Conservation (phyloP, 108 stramenopile species). For the Stephanodiscus minutulus region DNA sequence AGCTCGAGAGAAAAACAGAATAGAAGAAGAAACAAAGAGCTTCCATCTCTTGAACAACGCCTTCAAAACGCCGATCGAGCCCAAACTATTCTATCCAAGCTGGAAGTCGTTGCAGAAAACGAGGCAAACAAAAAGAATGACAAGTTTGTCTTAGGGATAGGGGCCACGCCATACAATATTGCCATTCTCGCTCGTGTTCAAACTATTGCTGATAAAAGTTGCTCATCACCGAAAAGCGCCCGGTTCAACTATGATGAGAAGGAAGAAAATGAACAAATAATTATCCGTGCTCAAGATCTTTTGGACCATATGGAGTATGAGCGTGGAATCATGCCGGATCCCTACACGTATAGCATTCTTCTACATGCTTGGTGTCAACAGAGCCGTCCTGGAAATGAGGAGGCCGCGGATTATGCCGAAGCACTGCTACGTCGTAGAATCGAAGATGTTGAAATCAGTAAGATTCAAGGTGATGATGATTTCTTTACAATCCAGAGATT, state of each 20-base stretch:
- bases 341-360: conserved; percentile 48
- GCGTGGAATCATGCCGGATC: conserved; percentile 29
- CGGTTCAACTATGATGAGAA: conserved; percentile 6
- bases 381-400: conserved; percentile 44
- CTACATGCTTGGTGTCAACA: conserved; percentile 42
- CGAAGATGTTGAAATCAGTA: conserved; percentile 27
- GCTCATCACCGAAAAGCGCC: neutral
- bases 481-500: neutral
- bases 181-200: conserved; percentile 39
- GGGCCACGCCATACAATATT: conserved; percentile 46
- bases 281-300: conserved; percentile 36
- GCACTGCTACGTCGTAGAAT: conserved; percentile 41
- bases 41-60: conserved; percentile 20
- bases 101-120: conserved; percentile 33
- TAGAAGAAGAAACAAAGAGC: conserved; percentile 2
- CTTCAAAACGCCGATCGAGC: conserved; percentile 36
- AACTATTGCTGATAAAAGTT: neutral
- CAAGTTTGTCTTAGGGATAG: conserved; percentile 8
- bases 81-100: conserved; percentile 35
- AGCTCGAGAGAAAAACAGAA: neutral
- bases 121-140: conserved; percentile 32
- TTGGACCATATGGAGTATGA: conserved; percentile 47
- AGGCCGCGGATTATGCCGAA: conserved; percentile 45
- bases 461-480: conserved; percentile 8
- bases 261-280: conserved; percentile 22